phyloP scores from a whole-genome alignment of 2,329 filamentous ascomycete species.

The Neonectria sp. region DNA sequence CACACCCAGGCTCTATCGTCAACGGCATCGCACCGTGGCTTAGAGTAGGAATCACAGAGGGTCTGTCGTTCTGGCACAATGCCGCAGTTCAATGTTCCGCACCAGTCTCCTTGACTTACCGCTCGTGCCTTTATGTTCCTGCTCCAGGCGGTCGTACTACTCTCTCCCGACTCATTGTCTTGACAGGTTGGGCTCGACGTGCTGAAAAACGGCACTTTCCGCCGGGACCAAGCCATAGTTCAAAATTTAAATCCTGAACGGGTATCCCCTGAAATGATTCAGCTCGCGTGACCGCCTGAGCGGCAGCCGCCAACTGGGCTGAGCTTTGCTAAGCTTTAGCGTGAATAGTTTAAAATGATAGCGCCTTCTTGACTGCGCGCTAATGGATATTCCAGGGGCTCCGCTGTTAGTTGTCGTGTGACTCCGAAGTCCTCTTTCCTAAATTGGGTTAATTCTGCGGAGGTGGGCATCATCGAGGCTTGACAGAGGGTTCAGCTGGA shows the following conservation, averaged over 20 bases:
- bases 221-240: background rate
- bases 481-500: constrained; percentile 1
- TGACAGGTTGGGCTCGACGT: constrained; percentile 1
- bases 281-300: background rate
- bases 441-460: constrained; percentile 1
- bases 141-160: constrained; percentile 1
- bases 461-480: background rate
- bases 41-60: constrained; percentile 2
- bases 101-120: background rate
- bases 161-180: constrained; percentile 1
- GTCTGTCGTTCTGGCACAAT: background rate
- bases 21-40: background rate
- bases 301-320: background rate
- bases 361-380: background rate
- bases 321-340: constrained; percentile 2
- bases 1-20: background rate
- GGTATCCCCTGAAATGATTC: background rate
- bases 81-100: background rate
- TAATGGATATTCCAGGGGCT: background rate
- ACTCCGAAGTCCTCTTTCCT: background rate
- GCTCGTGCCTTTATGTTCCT: background rate
- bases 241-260: background rate
- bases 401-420: constrained; percentile 1
- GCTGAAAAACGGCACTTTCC: constrained; percentile 3
- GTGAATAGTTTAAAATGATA: constrained; percentile 3